Base-by-base conservation (phyloP, 371 early-diverging fungal species). In the Apophysomyces ossiformis region DNA sequence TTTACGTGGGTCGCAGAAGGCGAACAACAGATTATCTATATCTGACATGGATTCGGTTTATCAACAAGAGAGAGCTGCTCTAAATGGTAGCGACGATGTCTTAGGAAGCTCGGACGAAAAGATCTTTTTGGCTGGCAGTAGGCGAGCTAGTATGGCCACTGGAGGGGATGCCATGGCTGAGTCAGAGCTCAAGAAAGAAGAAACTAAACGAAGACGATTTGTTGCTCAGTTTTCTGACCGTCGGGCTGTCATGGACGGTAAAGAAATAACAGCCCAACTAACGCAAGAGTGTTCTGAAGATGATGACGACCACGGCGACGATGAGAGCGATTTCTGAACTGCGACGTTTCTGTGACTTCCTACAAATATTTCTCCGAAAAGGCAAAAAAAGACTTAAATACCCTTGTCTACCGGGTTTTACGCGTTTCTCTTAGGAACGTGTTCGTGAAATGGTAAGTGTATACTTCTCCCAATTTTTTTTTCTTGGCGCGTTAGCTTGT, bases 151-250 rank as follows among this genome's bases (percentile, higher is more conserved):
- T 62, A 78, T 78, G 69, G 76, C 71, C 62, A 64, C 63, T 8
- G 63, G 70, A 8, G 56, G 56, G 12, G 50, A 60, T 0, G 16
- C 54, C 5, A 58, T 64, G 16, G 66, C 68, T 13, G 72, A 76
- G 26, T 68, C 66, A 21, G 74, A 71, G 9, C 60, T 63, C 12
- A 43, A 63, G 16, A 60, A 70, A 37, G 76, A 78, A 63, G 71
- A 77, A 59, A 58, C 54, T 7, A 67, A 70, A 57, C 54, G 83
- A 66, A 72, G 76, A 39, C 67, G 63, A 37, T 82, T 99, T 93
- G 78, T 96, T 90, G 66, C 96, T 80, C 76, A 98, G 72, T 85
- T 99, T 90, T 59, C 95, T 81, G 69, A 94, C 82, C 32, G 95
- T 7, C 60, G 69, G n/a, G 66, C 68, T 21, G 37, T 72, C 7